phyloP scores from a whole-genome alignment of 2,329 filamentous ascomycete genomes.

The Bipolaris zeicola region DNA sequence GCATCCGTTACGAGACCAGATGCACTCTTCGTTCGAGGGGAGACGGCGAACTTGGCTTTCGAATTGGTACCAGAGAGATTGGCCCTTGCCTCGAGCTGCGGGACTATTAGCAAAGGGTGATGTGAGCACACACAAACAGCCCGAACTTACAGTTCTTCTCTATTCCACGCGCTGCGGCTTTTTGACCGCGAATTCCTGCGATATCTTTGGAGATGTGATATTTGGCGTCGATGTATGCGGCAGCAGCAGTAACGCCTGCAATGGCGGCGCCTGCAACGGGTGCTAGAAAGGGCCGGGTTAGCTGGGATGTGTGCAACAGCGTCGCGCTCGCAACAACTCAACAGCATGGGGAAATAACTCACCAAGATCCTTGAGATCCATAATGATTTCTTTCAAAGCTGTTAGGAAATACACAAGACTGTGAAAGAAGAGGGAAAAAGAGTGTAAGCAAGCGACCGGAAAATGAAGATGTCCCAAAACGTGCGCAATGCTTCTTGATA shows the following conservation, averaged over 20 bases:
- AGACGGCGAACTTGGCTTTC: constrained; percentile 60
- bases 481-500: constrained; percentile 12
- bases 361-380: constrained; percentile 18
- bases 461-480: background rate
- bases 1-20: constrained; percentile 69
- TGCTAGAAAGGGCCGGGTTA: constrained; percentile 24
- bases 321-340: constrained; percentile 8
- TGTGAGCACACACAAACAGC: background rate
- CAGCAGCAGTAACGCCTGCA: constrained; percentile 48
- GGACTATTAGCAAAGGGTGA: constrained; percentile 3
- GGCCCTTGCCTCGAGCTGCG: constrained; percentile 51
- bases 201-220: constrained; percentile 70
- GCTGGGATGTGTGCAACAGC: constrained; percentile 2
- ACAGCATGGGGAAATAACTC: constrained; percentile 6
- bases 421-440: background rate
- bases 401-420: background rate
- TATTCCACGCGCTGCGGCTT: constrained; percentile 53
- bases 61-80: constrained; percentile 70
- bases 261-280: constrained; percentile 44
- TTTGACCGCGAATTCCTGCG: constrained; percentile 51
- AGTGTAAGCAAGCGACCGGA: background rate
- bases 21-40: constrained; percentile 58
- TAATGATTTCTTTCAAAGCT: background rate
- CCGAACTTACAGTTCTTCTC: constrained; percentile 54
- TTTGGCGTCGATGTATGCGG: constrained; percentile 72